Percentiles rank a stretch among this genome's conserved stretches.
phyloP scores from a whole-genome alignment of 2,329 filamentous ascomycete species.

The Phaeosphaeria sp. region DNA sequence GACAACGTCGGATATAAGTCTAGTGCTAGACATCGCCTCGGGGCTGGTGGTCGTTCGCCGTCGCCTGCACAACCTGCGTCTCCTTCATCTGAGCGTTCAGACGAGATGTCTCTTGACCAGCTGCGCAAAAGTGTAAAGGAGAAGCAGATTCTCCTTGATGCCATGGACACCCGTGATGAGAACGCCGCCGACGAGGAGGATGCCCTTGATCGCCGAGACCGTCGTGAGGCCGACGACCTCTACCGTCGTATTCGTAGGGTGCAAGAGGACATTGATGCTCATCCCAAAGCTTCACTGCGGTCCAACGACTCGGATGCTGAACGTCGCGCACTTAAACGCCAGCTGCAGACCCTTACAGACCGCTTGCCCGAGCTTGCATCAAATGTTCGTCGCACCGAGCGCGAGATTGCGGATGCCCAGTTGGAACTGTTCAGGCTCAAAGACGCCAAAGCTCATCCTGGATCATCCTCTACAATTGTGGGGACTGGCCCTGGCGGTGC shows the following conservation, averaged over 20 bases:
- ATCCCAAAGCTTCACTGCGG: slow-evolving; percentile 73
- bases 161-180: slow-evolving; percentile 95
- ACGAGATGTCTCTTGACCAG: slow-evolving; percentile 86
- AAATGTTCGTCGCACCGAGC: slow-evolving; percentile 87
- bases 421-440: slow-evolving; percentile 91
- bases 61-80: slow-evolving; percentile 69
- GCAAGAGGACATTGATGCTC: slow-evolving; percentile 92
- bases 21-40: slow-evolving; percentile 86
- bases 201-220: slow-evolving; percentile 85
- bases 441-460: slow-evolving; percentile 90
- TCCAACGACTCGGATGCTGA: slow-evolving; percentile 84
- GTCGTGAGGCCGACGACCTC: slow-evolving; percentile 89
- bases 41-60: slow-evolving; percentile 71
- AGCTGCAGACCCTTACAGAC: slow-evolving; percentile 87
- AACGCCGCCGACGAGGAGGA: slow-evolving; percentile 90
- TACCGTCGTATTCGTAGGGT: slow-evolving; percentile 90
- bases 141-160: slow-evolving; percentile 92
- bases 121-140: slow-evolving; percentile 91
- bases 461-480: slow-evolving; percentile 79
- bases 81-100: slow-evolving; percentile 66
- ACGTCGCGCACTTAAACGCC: slow-evolving; percentile 81
- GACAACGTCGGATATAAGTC: slow-evolving; percentile 90
- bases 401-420: slow-evolving; percentile 88
- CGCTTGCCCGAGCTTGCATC: slow-evolving; percentile 91
- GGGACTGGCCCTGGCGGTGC: slow-evolving; percentile 90